A percentile compares a stretch with the other conserved stretches of the same genome.
phyloP scores from a whole-genome alignment of 768 basidiomycete species.

The Amanita rubescens region DNA sequence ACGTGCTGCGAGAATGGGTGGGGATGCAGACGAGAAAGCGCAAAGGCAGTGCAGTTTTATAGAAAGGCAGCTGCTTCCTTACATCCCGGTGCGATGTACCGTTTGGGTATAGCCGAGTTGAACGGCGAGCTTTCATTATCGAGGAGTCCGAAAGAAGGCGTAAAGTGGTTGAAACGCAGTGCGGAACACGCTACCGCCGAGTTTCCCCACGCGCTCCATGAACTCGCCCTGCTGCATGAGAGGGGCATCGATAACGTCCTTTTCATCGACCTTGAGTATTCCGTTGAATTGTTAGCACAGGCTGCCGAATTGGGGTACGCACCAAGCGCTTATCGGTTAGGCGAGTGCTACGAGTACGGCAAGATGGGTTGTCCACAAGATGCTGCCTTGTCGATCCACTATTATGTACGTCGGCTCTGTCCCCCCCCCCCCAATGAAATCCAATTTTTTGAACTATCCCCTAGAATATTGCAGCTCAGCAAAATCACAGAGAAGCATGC shows the following conservation, averaged over 20 bases:
- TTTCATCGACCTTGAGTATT: conserved; percentile 94
- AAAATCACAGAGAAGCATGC: conserved; percentile 93
- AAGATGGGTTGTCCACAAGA: conserved; percentile 98
- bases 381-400: conserved; percentile 94
- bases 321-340: conserved; percentile 89
- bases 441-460: conserved; percentile 4
- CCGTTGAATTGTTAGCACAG: conserved; percentile 89
- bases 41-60: conserved; percentile 89
- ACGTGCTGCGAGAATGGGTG: conserved; percentile 99
- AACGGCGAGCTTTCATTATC: conserved; percentile 89
- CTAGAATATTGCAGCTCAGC: conserved; percentile 98
- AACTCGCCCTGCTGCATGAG: conserved; percentile 89
- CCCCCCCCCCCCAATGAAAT: not conserved
- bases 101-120: conserved; percentile 91
- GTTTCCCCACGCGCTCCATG: conserved; percentile 94
- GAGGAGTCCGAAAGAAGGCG: conserved; percentile 89
- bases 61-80: conserved; percentile 87
- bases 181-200: conserved; percentile 92
- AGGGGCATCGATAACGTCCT: conserved; percentile 98
- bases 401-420: conserved; percentile 70
- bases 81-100: conserved; percentile 95
- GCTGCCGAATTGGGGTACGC: conserved; percentile 95
- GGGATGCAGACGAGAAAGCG: conserved; percentile 90
- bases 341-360: conserved; percentile 99
- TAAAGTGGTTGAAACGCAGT: conserved; percentile 97